Percentiles rank a stretch among this genome's conserved stretches.
These are phyloP conservation scores for Cyberlindnera samutprakarnensis DNA, from an alignment of 805 yeast species.

Conservation along the genomic window DNA sequence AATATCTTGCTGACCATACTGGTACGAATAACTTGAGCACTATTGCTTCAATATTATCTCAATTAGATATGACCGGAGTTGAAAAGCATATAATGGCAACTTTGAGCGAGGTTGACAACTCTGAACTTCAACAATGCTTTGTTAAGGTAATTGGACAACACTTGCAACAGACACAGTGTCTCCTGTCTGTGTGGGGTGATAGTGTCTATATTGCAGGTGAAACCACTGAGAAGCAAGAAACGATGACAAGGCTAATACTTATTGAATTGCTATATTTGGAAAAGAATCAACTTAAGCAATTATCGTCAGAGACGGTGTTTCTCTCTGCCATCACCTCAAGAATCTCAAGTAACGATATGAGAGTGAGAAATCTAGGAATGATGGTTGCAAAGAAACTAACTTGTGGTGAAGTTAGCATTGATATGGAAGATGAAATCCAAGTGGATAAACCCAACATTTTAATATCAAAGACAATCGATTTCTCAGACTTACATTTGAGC, in stretches of 20 bases:
- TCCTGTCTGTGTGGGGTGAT: slow-evolving; percentile 30
- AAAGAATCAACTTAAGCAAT: slow-evolving; percentile 15
- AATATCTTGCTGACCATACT: slow-evolving; percentile 9
- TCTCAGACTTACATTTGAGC: slow-evolving; percentile 10
- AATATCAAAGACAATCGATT: slow-evolving; percentile 6
- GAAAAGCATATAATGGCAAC: slow-evolving; percentile 6
- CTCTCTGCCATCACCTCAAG: slow-evolving; percentile 45
- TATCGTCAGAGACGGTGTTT: slow-evolving; percentile 34
- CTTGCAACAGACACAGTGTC: not conserved
- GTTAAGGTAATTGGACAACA: slow-evolving; percentile 4
- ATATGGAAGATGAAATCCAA: slow-evolving; percentile 19
- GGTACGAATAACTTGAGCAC: slow-evolving; percentile 6
- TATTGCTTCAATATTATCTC: slow-evolving; percentile 7
- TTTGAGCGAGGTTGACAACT: slow-evolving; percentile 4
- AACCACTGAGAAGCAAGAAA: slow-evolving; percentile 37
- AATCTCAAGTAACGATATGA: slow-evolving; percentile 39
- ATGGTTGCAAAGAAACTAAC: slow-evolving; percentile 44
- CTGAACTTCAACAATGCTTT: slow-evolving; percentile 10
- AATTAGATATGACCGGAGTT: slow-evolving; percentile 3
- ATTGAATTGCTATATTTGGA: slow-evolving; percentile 24
- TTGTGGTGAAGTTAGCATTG: slow-evolving; percentile 22
- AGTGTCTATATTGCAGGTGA: slow-evolving; percentile 29
- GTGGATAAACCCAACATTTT: slow-evolving; percentile 1
- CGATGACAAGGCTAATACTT: slow-evolving; percentile 40
- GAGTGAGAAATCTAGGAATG: slow-evolving; percentile 47